These are phyloP conservation scores for Aspergillus panamensis DNA, from an alignment of 495 filamentous ascomycete genomes.

Conservation along the genomic window DNA sequence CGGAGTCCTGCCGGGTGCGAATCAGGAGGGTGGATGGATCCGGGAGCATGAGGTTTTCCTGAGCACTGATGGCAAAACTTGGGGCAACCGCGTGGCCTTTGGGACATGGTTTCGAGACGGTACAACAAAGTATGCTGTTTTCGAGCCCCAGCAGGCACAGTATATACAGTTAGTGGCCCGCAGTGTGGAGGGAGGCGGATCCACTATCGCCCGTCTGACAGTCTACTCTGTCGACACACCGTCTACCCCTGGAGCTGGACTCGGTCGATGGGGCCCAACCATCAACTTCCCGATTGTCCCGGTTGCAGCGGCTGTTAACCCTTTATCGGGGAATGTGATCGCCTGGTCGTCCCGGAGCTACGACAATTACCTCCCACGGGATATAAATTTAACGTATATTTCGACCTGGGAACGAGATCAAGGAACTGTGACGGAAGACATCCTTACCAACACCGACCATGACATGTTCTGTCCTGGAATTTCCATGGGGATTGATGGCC, in stretches of 20 bases:
- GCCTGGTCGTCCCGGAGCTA: constrained; percentile 42
- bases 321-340: constrained; percentile 35
- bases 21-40: not conserved
- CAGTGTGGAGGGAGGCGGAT: not conserved
- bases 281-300: constrained; percentile 52
- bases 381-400: constrained; percentile 46
- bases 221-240: not conserved
- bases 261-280: constrained; percentile 46
- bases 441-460: constrained; percentile 51
- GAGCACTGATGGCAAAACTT: not conserved
- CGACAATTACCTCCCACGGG: constrained; percentile 31
- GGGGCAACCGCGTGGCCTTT: not conserved
- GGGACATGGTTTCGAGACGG: not conserved
- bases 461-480: constrained; percentile 66
- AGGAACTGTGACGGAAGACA: constrained; percentile 32
- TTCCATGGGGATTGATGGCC: constrained; percentile 47
- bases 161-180: not conserved
- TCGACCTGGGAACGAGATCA: constrained; percentile 30
- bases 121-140: not conserved
- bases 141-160: not conserved
- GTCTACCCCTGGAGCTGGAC: not conserved
- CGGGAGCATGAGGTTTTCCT: not conserved
- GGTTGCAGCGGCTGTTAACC: constrained; percentile 38
- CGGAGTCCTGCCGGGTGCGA: too few species aligned
- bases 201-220: not conserved